Evolutionary conservation across 768 basidiomycete species (phyloP).

Genomic region (Lactarius quietus): DNA sequence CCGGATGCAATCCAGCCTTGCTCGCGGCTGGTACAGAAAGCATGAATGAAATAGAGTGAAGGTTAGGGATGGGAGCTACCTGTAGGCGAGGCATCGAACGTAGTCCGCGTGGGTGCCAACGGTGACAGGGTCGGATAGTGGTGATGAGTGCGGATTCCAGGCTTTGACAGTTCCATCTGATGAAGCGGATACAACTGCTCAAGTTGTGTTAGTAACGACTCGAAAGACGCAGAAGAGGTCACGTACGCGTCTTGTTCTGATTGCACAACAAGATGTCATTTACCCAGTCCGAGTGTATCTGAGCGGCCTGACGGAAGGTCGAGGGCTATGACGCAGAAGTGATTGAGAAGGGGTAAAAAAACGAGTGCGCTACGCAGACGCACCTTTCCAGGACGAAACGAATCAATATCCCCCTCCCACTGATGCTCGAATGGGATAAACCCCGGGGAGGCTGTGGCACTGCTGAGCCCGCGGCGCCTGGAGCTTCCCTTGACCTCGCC

Average conservation of each 20-base stretch:
- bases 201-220: neutral
- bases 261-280: conserved; percentile 94
- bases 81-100: conserved; percentile 72
- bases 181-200: conserved; percentile 82
- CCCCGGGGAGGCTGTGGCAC: conserved; percentile 29
- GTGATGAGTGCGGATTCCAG: conserved; percentile 79
- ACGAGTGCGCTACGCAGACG: conserved; percentile 28
- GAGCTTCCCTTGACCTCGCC: conserved; percentile 58
- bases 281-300: conserved; percentile 93
- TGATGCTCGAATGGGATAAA: conserved; percentile 60
- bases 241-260: conserved; percentile 78
- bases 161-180: conserved; percentile 93
- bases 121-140: conserved; percentile 56
- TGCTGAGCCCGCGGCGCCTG: conserved; percentile 34
- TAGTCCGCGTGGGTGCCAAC: conserved; percentile 84
- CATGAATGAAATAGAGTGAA: conserved; percentile 20
- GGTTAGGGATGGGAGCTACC: conserved; percentile 38
- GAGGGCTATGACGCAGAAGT: conserved; percentile 39
- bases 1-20: conserved; percentile 90
- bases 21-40: conserved; percentile 49
- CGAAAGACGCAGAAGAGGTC: neutral
- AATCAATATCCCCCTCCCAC: conserved; percentile 73
- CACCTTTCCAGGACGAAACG: conserved; percentile 48
- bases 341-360: neutral
- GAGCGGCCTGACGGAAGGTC: conserved; percentile 82